Evolutionary conservation across 75 land plant species (phyloP), one percentile per base, ranked within the genome.

Genomic region (Selaginella moellendorffii): DNA sequence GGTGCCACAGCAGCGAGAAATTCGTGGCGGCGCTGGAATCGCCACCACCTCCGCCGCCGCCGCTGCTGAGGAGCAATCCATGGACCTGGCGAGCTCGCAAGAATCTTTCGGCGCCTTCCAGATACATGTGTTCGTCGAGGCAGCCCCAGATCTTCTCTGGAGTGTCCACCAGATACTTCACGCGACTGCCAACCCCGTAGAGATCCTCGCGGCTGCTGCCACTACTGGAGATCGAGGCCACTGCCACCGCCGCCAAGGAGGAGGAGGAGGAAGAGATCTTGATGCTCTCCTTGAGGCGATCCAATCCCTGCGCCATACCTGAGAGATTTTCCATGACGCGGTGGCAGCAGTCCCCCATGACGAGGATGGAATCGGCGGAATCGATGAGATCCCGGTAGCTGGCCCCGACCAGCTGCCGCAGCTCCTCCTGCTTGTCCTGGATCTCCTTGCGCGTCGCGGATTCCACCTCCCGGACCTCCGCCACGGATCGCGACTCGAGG

Each of bases 101-200:
- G 52, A 90, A 90, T 24, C 99, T 30, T 28, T 80, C 82, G 28
- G 97, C 76, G 9, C 84, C 85, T 42, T 95, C 99, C 12, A 90
- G 75, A 54, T 86, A 86, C 99, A 95, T 90, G 63, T 80, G 84
- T 67, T 95, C 99, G 61, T 95, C 99, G 5, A 95, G 69, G 54
- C 91, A 85, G 1, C 97, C 99, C 99, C 99, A 95, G 27, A 95
- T 95, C 67, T 82, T 84, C 81, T 95, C 99, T 1, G 97, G 82
- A 2, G 97, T 83, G 54, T 95, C 99, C 18, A 95, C 92, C 31
- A 95, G 42, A 60, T 95, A 95, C 84, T 95, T 95, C 36, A 95
- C 88, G 26, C 99, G 76, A 53, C 80, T 65, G 2, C 91, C 99
- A 31, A 84, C 54, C 23, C 68, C 81, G 68, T 82, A 95, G 29